Conservation (phyloP, 2,329 filamentous ascomycete species). For the Aureobasidium sp. region DNA sequence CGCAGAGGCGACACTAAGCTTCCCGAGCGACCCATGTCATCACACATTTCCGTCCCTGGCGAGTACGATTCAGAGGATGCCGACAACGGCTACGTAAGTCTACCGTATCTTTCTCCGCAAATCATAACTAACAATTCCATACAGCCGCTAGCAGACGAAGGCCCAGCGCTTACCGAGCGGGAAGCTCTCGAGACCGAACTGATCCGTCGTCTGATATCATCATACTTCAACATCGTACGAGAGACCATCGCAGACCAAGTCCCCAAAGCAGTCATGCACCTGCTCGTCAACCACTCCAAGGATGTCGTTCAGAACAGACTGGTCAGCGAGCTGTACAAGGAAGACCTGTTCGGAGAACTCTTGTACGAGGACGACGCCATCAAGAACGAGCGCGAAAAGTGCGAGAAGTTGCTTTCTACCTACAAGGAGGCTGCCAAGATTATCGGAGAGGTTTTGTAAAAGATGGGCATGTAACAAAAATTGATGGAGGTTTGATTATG, state of each 20-base stretch:
- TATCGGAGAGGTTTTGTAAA: conserved; percentile 84
- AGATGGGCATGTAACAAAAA: not conserved
- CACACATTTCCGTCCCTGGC: conserved; percentile 18
- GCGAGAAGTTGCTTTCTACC: conserved; percentile 87
- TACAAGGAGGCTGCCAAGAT: conserved; percentile 98
- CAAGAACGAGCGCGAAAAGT: conserved; percentile 97
- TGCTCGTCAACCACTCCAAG: conserved; percentile 96
- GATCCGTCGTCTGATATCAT: conserved; percentile 91
- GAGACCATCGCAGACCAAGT: conserved; percentile 99
- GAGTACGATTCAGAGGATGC: conserved; percentile 31
- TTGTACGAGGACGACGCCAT: conserved; percentile 96
- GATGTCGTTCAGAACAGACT: conserved; percentile 96
- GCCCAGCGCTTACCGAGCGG: conserved; percentile 86
- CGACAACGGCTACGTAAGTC: conserved; percentile 53
- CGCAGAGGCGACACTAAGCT: conserved; percentile 57
- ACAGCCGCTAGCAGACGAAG: conserved; percentile 42
- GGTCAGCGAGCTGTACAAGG: conserved; percentile 92
- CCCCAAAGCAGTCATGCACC: conserved; percentile 97
- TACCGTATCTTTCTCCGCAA: too few relatives aligned
- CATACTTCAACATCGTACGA: conserved; percentile 98
- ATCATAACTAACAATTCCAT: conserved; percentile 25
- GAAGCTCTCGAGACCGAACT: conserved; percentile 97
- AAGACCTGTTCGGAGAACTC: conserved; percentile 80
- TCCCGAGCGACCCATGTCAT: conserved; percentile 28
- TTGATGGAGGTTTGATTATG: not conserved